These are phyloP conservation scores for Pseudozyma hubeiensis DNA, from an alignment of 1,284 basidiomycete genomes.

Conservation along the genomic window DNA sequence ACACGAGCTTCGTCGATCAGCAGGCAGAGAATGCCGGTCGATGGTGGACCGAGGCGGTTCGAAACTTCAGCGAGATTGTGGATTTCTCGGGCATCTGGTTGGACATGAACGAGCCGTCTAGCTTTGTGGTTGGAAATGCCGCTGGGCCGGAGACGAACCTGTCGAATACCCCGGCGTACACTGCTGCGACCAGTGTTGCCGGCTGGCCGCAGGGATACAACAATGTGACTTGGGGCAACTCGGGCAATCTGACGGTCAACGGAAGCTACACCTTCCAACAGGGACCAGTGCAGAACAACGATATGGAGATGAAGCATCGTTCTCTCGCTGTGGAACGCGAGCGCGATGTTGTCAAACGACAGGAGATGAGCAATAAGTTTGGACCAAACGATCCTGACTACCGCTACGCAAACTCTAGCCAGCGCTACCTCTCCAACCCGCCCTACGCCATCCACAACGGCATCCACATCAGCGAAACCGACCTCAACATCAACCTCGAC, in stretches of 20 bases:
- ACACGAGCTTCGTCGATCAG: constrained; percentile 45
- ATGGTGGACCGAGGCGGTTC: constrained; percentile 54
- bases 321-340: constrained; percentile 3
- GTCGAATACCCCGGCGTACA: constrained; percentile 62
- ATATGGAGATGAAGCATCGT: constrained; percentile 16
- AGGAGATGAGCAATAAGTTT: constrained; percentile 13
- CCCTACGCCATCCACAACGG: constrained; percentile 81
- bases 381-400: constrained; percentile 35
- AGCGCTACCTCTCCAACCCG: constrained; percentile 52
- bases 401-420: constrained; percentile 36
- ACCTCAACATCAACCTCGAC: constrained; percentile 71
- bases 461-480: constrained; percentile 69
- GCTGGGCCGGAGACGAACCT: constrained; percentile 71
- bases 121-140: constrained; percentile 42
- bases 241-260: constrained; percentile 80
- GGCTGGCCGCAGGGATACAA: constrained; percentile 74
- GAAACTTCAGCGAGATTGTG: constrained; percentile 52
- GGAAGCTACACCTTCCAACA: constrained; percentile 69
- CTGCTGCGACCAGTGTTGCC: constrained; percentile 37
- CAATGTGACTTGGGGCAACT: constrained; percentile 74
- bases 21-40: constrained; percentile 38
- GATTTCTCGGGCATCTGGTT: constrained; percentile 56
- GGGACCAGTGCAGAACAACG: constrained; percentile 42
- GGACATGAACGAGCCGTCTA: constrained; percentile 59
- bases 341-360: constrained; percentile 13